Percentiles rank a stretch among this genome's conserved stretches.
Evolutionary conservation across 208 protist species (phyloP).

Genomic region (Leishmania martiniquensis): DNA sequence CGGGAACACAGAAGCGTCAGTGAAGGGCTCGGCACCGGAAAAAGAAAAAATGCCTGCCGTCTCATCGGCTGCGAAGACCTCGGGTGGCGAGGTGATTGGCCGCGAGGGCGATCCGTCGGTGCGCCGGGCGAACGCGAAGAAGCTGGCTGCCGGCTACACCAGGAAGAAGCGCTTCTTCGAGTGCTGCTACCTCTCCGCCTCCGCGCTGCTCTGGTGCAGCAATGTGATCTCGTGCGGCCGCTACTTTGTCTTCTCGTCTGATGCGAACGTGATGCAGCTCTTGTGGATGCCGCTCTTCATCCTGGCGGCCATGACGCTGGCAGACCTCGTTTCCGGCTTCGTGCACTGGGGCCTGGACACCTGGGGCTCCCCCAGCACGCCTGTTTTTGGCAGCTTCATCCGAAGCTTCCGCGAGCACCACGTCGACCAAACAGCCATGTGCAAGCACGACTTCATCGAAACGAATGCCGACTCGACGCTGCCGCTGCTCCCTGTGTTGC

Average conservation of each 20-base stretch:
- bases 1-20: neutral
- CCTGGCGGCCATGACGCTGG: slow-evolving; percentile 78
- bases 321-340: slow-evolving; percentile 92
- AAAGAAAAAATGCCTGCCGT: neutral
- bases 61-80: slow-evolving; percentile 9
- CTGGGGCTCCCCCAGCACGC: slow-evolving; percentile 91
- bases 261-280: slow-evolving; percentile 67
- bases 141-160: slow-evolving; percentile 84
- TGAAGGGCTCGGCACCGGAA: neutral
- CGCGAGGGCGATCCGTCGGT: slow-evolving; percentile 53
- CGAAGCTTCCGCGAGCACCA: slow-evolving; percentile 96
- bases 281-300: slow-evolving; percentile 74
- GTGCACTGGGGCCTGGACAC: slow-evolving; percentile 95
- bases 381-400: slow-evolving; percentile 93
- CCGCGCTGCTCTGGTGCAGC: slow-evolving; percentile 60
- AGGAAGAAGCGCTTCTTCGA: slow-evolving; percentile 84
- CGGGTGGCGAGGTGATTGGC: slow-evolving; percentile 40
- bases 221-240: slow-evolving; percentile 63
- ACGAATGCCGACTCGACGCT: slow-evolving; percentile 95
- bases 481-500: slow-evolving; percentile 76
- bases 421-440: slow-evolving; percentile 92
- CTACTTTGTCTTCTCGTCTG: slow-evolving; percentile 70
- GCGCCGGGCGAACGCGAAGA: slow-evolving; percentile 79
- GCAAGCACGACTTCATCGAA: slow-evolving; percentile 94
- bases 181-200: slow-evolving; percentile 77